A percentile compares a stretch with the other conserved stretches of the same genome.
Conservation (phyloP, 177 flowering plant species). For the Vitis hybrid region DNA sequence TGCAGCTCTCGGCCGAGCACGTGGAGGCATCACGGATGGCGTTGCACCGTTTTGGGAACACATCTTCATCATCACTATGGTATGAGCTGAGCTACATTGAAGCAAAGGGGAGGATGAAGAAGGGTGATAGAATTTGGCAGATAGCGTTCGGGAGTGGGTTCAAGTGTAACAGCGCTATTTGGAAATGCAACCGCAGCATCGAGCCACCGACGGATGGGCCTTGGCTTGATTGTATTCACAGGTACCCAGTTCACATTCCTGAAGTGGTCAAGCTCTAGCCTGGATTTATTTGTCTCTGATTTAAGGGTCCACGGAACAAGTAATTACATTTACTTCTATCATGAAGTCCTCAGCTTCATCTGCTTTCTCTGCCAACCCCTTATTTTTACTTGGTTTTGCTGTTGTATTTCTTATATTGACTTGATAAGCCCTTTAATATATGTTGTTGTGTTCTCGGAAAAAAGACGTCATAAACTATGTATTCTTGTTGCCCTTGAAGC, state of each 20-base stretch:
- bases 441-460: too few species aligned
- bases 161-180: conserved; percentile 70
- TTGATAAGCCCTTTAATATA: too few species aligned
- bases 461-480: too few species aligned
- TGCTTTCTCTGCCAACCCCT: too few species aligned
- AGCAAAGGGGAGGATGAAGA: conserved; percentile 67
- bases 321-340: not conserved
- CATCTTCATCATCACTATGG: conserved; percentile 68
- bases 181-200: conserved; percentile 57
- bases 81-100: conserved; percentile 61
- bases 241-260: conserved; percentile 66
- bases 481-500: too few species aligned
- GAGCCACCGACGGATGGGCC: conserved; percentile 41
- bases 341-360: not conserved
- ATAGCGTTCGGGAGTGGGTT: conserved; percentile 75
- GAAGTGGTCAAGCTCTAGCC: conserved; percentile 52
- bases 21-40: conserved; percentile 75
- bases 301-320: not conserved
- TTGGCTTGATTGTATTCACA: conserved; percentile 60
- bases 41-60: conserved; percentile 62
- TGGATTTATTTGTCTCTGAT: not conserved
- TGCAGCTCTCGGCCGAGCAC: conserved; percentile 53
- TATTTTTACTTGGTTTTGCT: too few species aligned
- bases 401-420: too few species aligned
- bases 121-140: conserved; percentile 68